Evolutionary conservation across 2,329 filamentous ascomycete species (phyloP).

Genomic region (Epichloe typhina): DNA sequence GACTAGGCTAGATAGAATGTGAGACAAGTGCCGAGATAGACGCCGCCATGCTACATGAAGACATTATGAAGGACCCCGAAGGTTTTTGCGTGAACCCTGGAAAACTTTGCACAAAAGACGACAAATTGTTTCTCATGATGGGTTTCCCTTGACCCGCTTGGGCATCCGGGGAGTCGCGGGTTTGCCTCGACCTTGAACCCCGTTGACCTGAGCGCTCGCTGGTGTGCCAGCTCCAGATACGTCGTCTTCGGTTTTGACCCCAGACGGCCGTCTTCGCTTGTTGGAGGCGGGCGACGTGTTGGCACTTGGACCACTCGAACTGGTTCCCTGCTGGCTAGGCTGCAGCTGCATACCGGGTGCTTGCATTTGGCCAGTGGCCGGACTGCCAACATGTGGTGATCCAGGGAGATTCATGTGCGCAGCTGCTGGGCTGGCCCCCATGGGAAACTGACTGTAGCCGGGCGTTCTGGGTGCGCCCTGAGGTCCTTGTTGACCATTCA

Average conservation of each 20-base stretch:
- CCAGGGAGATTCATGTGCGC: constrained; percentile 49
- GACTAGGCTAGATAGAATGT: background rate
- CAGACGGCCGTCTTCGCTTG: constrained; percentile 43
- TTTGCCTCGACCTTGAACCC: constrained; percentile 35
- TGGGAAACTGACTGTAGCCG: constrained; percentile 42
- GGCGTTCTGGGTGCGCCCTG: constrained; percentile 37
- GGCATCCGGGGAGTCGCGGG: constrained; percentile 43
- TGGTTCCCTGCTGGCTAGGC: constrained; percentile 55
- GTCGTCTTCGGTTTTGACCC: constrained; percentile 45
- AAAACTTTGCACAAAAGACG: background rate
- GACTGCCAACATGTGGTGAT: constrained; percentile 47
- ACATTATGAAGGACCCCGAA: constrained; percentile 16
- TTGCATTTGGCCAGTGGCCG: constrained; percentile 48
- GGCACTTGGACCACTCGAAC: constrained; percentile 51
- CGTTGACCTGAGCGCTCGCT: constrained; percentile 35
- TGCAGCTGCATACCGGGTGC: constrained; percentile 54
- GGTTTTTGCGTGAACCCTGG: constrained; percentile 1
- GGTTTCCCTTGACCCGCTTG: constrained; percentile 40
- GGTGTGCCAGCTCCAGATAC: constrained; percentile 36
- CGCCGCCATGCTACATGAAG: constrained; percentile 25
- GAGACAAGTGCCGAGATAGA: constrained; percentile 16
- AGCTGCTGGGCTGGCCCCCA: constrained; percentile 46
- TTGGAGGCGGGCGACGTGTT: constrained; percentile 52
- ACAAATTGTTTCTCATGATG: constrained; percentile 13
- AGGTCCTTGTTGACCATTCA: constrained; percentile 37